These are phyloP conservation scores for Xylariomycetidae sp. DNA, from an alignment of 2,329 filamentous ascomycete species.

Conservation along the genomic window DNA sequence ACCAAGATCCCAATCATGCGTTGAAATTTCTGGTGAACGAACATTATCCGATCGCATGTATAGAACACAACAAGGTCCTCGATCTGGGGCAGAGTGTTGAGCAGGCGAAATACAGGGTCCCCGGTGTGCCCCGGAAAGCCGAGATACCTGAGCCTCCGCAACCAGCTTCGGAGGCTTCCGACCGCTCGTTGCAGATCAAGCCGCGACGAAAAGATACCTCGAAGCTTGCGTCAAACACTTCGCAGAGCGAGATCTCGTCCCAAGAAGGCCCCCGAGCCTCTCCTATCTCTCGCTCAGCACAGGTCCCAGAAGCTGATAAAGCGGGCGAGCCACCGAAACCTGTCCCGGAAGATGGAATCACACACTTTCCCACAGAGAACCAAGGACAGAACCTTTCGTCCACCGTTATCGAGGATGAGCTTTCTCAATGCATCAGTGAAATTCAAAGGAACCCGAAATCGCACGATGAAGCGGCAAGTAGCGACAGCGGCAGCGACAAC, in stretches of 20 bases:
- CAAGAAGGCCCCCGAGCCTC: slow-evolving; percentile 1
- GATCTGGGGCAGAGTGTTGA: slow-evolving; percentile 49
- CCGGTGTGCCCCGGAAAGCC: slow-evolving; percentile 36
- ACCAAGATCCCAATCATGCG: slow-evolving; percentile 25
- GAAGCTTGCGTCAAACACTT: neutral
- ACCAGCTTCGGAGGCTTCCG: slow-evolving; percentile 7
- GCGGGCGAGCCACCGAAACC: no score
- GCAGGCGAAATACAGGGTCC: slow-evolving; percentile 54
- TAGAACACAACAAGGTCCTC: slow-evolving; percentile 50
- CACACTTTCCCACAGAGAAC: neutral
- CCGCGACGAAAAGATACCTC: slow-evolving; percentile 3
- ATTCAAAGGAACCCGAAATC: slow-evolving; percentile 54
- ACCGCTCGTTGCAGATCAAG: slow-evolving; percentile 13
- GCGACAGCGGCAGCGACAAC: slow-evolving; percentile 19
- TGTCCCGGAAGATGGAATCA: no score
- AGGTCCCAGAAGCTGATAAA: no score
- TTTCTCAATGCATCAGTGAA: slow-evolving; percentile 45
- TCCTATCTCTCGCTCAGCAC: neutral
- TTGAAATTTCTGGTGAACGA: slow-evolving; percentile 59
- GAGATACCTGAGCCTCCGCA: slow-evolving; percentile 3
- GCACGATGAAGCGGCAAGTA: slow-evolving; percentile 43
- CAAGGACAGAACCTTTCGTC: neutral
- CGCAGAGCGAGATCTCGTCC: slow-evolving; percentile 3
- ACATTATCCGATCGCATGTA: slow-evolving; percentile 62
- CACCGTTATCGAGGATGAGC: slow-evolving; percentile 5